These are phyloP conservation scores for Pseudozyma hubeiensis DNA, from an alignment of 1,284 basidiomycete species.

Conservation along the genomic window DNA sequence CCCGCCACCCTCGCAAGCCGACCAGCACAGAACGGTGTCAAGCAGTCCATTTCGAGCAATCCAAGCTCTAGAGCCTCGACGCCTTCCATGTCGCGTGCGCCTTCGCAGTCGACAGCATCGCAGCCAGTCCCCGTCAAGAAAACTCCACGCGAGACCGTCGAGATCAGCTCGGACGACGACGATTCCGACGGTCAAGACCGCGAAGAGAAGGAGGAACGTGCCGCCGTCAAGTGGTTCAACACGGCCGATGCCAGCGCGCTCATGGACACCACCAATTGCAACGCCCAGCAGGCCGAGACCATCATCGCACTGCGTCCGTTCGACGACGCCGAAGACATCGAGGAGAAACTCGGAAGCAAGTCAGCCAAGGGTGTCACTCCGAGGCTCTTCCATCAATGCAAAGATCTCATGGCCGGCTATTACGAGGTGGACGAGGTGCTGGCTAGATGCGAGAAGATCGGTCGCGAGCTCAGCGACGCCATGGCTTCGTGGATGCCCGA, in stretches of 20 bases:
- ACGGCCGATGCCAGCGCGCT: conserved; percentile 78
- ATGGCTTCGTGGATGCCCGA: conserved; percentile 80
- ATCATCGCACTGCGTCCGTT: conserved; percentile 88
- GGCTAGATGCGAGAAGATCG: conserved; percentile 87
- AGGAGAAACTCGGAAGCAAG: conserved; percentile 75
- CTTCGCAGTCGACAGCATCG: conserved; percentile 7
- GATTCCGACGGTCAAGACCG: conserved; percentile 54
- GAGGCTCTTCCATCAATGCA: conserved; percentile 89
- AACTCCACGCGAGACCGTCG: conserved; percentile 13
- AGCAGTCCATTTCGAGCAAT: conserved; percentile 15
- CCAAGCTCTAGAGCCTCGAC: conserved; percentile 26
- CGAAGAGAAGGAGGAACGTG: conserved; percentile 50
- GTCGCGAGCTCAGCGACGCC: conserved; percentile 74
- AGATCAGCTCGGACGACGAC: conserved; percentile 57
- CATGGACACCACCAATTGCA: conserved; percentile 90
- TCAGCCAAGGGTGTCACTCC: conserved; percentile 93
- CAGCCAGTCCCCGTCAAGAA: conserved; percentile 14
- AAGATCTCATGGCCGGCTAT: conserved; percentile 86
- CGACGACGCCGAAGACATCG: conserved; percentile 76
- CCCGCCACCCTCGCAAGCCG: conserved; percentile 6
- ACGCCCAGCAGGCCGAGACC: conserved; percentile 80
- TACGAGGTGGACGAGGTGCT: conserved; percentile 89
- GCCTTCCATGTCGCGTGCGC: conserved; percentile 18
- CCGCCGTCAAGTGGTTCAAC: conserved; percentile 81
- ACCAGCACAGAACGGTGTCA: conserved; percentile 12